These are phyloP conservation scores for Psilocybe sp. DNA, from an alignment of 768 basidiomycete species.

Conservation along the genomic window DNA sequence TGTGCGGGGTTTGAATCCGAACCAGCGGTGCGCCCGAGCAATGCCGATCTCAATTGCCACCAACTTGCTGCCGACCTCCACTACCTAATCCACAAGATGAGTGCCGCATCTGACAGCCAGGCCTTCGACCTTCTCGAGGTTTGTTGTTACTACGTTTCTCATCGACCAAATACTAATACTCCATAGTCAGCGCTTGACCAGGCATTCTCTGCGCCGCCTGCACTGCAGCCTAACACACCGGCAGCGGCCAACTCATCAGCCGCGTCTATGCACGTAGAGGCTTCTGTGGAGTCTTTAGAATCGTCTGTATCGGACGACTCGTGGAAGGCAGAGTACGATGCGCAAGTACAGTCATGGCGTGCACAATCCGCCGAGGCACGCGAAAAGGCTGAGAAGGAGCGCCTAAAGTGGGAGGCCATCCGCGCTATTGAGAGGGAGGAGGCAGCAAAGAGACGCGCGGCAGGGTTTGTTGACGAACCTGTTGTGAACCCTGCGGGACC, in stretches of 20 bases:
- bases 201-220: conserved; percentile 27
- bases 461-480: conserved; percentile 22
- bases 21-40: no score
- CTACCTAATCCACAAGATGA: conserved; percentile 1
- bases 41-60: no score
- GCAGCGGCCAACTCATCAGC: neutral
- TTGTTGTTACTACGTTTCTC: neutral
- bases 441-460: conserved; percentile 35
- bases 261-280: neutral
- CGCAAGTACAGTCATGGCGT: conserved; percentile 68
- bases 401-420: conserved; percentile 67
- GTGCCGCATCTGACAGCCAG: conserved; percentile 11
- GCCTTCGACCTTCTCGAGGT: conserved; percentile 31
- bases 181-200: conserved; percentile 29
- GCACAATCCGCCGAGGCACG: conserved; percentile 69
- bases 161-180: conserved; percentile 2
- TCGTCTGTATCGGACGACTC: conserved; percentile 33
- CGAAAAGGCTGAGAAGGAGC: conserved; percentile 71
- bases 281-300: conserved; percentile 7
- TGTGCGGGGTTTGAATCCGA: neutral
- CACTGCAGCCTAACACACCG: conserved; percentile 7
- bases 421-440: conserved; percentile 52
- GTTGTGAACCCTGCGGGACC: conserved; percentile 11
- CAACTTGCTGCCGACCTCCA: no score
- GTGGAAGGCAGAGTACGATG: conserved; percentile 71